Evolutionary conservation across 805 yeast species (phyloP).

Genomic region (Lachancea meyersii): DNA sequence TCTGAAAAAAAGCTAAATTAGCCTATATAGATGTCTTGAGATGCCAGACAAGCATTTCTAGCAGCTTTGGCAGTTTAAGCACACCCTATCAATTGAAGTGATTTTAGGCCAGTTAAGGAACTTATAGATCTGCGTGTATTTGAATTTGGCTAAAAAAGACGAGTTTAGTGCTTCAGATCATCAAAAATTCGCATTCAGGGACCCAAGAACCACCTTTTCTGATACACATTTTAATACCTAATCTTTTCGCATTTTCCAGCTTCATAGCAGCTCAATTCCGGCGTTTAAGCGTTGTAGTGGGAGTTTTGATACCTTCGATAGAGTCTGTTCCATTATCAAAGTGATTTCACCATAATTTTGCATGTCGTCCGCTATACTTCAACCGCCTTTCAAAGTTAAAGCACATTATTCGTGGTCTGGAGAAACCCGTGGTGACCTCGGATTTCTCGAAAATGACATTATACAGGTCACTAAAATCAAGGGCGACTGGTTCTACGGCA

Average conservation of each 20-base stretch:
- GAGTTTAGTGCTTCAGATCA: neutral
- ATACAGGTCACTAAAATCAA: constrained; percentile 82
- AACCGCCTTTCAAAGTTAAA: constrained; percentile 64
- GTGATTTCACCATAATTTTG: neutral
- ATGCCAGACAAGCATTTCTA: too few species aligned
- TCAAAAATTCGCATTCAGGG: neutral
- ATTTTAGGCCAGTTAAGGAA: too few species aligned
- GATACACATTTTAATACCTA: neutral
- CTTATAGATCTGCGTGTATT: too few species aligned
- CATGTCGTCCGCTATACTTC: constrained; percentile 24
- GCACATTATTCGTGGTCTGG: constrained; percentile 95
- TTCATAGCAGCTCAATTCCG: too few species aligned
- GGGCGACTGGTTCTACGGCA: constrained; percentile 91
- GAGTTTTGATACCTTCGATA: too few species aligned
- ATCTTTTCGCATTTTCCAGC: neutral
- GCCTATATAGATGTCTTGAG: too few species aligned
- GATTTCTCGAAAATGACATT: constrained; percentile 88
- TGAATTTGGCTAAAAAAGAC: neutral
- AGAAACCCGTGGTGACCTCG: constrained; percentile 79
- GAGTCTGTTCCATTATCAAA: too few species aligned
- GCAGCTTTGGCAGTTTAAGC: too few species aligned
- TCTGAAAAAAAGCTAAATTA: too few species aligned
- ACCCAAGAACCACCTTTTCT: neutral
- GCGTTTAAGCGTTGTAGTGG: too few species aligned
- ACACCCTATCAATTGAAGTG: too few species aligned